Base-by-base conservation (phyloP, 2,329 filamentous ascomycete genomes). In the Drechmeria coniospora region DNA sequence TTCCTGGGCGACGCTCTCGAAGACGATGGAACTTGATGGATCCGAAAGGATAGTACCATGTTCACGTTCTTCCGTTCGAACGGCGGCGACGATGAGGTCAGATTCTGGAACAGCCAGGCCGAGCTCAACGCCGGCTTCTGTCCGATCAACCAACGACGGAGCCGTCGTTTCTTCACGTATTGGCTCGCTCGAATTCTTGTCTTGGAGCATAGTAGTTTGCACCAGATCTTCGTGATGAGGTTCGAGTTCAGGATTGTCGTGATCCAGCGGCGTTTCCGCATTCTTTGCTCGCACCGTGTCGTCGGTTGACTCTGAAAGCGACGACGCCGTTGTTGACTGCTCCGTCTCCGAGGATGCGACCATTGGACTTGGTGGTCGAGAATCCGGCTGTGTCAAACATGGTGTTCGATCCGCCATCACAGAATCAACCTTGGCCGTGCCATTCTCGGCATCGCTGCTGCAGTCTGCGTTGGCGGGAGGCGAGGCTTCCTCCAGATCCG, bases 291-390 rank as follows among this genome's bases (percentile, higher is more conserved):
- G 56, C 2, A 68, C 46, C 4, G 69, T 74, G 41, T 72, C 68
- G 32, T 74, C 65, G 2, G 70, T 74, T 2, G 65, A 68, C 34
- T 74, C 72, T 5, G 70, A 75, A 8, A 76, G 44, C 0, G 72
- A 76, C 0, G 70, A 76, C 4, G 72, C 71, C 38, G 67, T 69
- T 6, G 72, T 76, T 3, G 70, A 75, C 27, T 65, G 60, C 10
- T 60, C 66, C 21, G 62, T 53, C 32, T 74, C 69, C 5, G 68
- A 74, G 11, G 57, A 59, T 13, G 52, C 52, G 24, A 60, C 59
- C 14, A 63, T 45, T 1, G 70, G 69, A 10, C 70, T 74, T 8
- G 63, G 48, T 4, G 70, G 67, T 28, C 65, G 65, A 2, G 70
- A 76, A 43, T 74, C 68, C 14, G 58, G 59, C 30, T 56, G 57